Evolutionary conservation across 306 rosid species (phyloP).

Genomic region (Astragalus membranaceus): DNA sequence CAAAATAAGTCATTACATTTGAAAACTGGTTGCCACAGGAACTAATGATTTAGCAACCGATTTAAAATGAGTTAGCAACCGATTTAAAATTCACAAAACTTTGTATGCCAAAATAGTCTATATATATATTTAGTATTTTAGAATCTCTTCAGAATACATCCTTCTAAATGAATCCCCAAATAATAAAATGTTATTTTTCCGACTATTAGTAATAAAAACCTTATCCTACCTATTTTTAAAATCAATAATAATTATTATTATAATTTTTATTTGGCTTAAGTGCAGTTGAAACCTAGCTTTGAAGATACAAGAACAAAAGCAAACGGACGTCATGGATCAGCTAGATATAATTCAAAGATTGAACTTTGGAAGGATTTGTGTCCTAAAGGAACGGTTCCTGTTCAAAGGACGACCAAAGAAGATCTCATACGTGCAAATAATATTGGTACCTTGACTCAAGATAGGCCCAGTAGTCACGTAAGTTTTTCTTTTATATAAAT

Average conservation of each 20-base stretch:
- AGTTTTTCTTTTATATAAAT: neutral
- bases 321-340: neutral
- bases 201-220: no score
- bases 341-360: neutral
- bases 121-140: no score
- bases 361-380: neutral
- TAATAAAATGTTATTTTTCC: no score
- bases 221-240: neutral
- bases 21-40: no score
- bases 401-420: neutral
- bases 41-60: no score
- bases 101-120: no score
- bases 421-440: neutral
- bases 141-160: no score
- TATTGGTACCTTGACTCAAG: neutral
- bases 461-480: neutral
- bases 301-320: neutral
- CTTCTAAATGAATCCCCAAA: no score
- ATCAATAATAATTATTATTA: neutral
- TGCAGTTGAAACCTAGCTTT: neutral
- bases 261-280: neutral
- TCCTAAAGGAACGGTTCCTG: neutral
- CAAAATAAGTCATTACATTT: no score
- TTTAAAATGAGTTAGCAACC: no score
- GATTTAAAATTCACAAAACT: no score